A percentile compares a stretch with the other conserved stretches of the same genome.
These are phyloP conservation scores for Tetrahymena malaccensis DNA, from an alignment of 73 alveolate species.

Conservation along the genomic window DNA sequence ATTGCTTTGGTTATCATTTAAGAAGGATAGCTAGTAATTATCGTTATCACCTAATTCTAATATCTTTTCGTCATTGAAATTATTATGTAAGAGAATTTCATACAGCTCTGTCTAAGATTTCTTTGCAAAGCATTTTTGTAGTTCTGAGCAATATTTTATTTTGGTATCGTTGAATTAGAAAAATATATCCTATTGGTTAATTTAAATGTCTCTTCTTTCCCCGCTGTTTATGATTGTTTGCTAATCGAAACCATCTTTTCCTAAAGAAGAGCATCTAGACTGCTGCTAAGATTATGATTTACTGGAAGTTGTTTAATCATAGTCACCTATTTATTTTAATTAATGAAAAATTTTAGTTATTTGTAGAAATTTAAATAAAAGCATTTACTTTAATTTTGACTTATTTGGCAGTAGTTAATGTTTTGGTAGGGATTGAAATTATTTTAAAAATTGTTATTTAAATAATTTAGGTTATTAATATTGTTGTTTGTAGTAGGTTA, in stretches of 20 bases:
- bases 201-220: neutral
- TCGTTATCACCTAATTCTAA: neutral
- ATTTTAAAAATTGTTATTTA: neutral
- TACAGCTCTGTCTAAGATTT: neutral
- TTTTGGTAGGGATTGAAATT: neutral
- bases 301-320: neutral
- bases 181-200: neutral
- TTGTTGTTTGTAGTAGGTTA: neutral
- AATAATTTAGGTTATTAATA: neutral
- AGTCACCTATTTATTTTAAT: neutral
- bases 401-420: neutral
- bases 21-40: neutral
- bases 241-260: neutral
- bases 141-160: neutral
- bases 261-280: neutral
- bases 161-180: neutral
- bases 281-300: neutral
- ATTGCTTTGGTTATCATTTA: neutral
- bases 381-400: neutral
- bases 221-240: neutral
- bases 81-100: neutral
- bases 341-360: neutral
- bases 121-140: neutral
- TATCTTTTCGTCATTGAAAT: neutral
- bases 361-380: neutral